phyloP scores from a whole-genome alignment of 2,329 filamentous ascomycete genomes.

The Harringtonia lauricola region DNA sequence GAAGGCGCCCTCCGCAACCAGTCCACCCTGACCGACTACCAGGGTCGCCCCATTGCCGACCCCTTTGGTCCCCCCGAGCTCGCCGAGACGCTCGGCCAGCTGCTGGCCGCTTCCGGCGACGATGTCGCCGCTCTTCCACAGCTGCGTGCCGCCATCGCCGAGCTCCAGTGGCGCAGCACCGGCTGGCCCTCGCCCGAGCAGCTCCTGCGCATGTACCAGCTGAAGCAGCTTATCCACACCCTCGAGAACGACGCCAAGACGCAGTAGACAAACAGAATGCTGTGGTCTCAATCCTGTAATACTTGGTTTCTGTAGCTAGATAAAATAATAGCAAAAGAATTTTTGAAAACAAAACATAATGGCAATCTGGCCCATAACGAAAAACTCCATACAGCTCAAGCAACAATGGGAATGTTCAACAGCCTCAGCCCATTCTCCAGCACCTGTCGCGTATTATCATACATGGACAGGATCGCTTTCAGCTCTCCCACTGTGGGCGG shows the following conservation, averaged over 20 bases:
- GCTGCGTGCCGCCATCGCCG: slow-evolving; percentile 5
- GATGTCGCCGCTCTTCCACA: background rate
- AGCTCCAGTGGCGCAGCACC: slow-evolving; percentile 1
- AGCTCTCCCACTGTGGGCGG: background rate
- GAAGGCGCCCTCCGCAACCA: slow-evolving; percentile 4
- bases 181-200: background rate
- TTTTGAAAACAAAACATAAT: background rate
- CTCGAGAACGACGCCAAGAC: background rate
- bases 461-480: slow-evolving; percentile 41
- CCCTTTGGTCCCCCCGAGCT: slow-evolving; percentile 6
- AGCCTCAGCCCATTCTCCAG: slow-evolving; percentile 53
- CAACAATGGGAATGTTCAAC: slow-evolving; percentile 32
- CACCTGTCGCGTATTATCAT: slow-evolving; percentile 48
- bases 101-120: background rate
- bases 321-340: background rate
- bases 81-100: background rate
- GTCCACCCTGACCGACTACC: too few species aligned
- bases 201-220: background rate
- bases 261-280: background rate
- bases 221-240: background rate
- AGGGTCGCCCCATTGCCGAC: slow-evolving; percentile 4
- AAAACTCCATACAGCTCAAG: background rate
- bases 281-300: too few species aligned
- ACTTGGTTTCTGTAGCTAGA: too few species aligned
- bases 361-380: too few species aligned